Evolutionary conservation across 495 filamentous ascomycete genomes (phyloP), one percentile per base, ranked within the genome.

Genomic region (Daldinia caldariorum): DNA sequence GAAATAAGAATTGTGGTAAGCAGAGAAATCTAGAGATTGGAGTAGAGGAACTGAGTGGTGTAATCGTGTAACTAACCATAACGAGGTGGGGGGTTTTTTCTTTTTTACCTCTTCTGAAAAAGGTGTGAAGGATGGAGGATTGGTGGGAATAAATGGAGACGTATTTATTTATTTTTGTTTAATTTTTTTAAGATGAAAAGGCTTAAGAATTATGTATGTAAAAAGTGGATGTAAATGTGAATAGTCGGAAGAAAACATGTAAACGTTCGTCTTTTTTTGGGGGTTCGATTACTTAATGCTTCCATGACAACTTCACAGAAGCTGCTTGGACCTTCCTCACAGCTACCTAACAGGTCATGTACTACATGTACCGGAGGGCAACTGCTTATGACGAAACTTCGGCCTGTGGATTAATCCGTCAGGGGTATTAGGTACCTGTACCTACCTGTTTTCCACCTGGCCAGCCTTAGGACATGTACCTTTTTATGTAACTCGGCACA

Each of bases 311-410:
- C 41, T 45, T 58, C 49, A 45, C 22, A 16, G 32, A 58, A 66
- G 49, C 45, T 58, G 16, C 34, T 58, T 58, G 43, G 12, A 63
- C 51, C 45, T 62, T 70, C 61, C 38, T 47, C 13, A 26, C 41
- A 61, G 62, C 51, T 66, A 18, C 1, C 26, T 26, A 26, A 26
- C 12, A 32, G 35, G 31, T 56, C 31, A 56, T 10, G 10, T 22
- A 50, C 1, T 14, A 22, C 5, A 35, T 37, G 53, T 60, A 59
- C 34, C 49, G n/a, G 35, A 51, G 64, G 64, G 69, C 69, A 67
- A 32, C 69, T 61, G 60, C 39, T 58, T 66, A 76, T 76, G 74
- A 76, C 74, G 74, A 76, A 76, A 74, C 68, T 29, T 37, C 70
- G 73, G 73, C 57, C 43, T 45, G 53, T 2, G 32, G 35, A 56